These are phyloP conservation scores for Ilex paraguariensis DNA, from an alignment of 305 asterid species.

Conservation along the genomic window DNA sequence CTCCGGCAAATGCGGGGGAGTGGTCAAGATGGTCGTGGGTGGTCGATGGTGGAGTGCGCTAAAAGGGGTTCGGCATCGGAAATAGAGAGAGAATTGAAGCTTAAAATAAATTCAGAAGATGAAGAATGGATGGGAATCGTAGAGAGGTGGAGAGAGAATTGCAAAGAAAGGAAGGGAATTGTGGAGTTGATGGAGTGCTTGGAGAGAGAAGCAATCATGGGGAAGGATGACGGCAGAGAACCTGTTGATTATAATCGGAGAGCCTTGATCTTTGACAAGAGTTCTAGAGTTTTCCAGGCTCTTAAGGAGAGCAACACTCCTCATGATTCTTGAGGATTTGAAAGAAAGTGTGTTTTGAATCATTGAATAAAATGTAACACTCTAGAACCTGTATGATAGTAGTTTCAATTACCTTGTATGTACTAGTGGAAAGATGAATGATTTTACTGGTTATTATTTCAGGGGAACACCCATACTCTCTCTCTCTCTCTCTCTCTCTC, in stretches of 20 bases:
- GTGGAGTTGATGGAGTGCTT: conserved; percentile 71
- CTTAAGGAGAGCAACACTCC: conserved; percentile 28
- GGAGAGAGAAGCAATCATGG: conserved; percentile 87
- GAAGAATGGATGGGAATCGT: conserved; percentile 28
- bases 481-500: no score
- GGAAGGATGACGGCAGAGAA: conserved; percentile 71
- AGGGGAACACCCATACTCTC: no score
- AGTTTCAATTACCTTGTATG: neutral
- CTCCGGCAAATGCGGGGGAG: neutral
- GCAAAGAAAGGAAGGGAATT: conserved; percentile 37
- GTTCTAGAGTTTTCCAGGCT: conserved; percentile 61
- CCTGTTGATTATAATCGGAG: conserved; percentile 72
- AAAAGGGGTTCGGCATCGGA: conserved; percentile 19
- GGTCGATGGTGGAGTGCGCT: conserved; percentile 23
- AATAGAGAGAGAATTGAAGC: conserved; percentile 19
- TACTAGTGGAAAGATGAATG: no score
- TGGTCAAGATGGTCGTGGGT: neutral
- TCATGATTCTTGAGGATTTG: neutral
- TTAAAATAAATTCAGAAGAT: neutral
- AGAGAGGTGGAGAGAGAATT: conserved; percentile 23
- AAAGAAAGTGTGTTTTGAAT: neutral
- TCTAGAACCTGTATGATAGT: no score
- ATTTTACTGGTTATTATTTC: no score
- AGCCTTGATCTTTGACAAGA: conserved; percentile 63
- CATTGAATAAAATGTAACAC: neutral